These are phyloP conservation scores for Wakefieldia striispora DNA, from an alignment of 768 basidiomycete genomes.

Conservation along the genomic window DNA sequence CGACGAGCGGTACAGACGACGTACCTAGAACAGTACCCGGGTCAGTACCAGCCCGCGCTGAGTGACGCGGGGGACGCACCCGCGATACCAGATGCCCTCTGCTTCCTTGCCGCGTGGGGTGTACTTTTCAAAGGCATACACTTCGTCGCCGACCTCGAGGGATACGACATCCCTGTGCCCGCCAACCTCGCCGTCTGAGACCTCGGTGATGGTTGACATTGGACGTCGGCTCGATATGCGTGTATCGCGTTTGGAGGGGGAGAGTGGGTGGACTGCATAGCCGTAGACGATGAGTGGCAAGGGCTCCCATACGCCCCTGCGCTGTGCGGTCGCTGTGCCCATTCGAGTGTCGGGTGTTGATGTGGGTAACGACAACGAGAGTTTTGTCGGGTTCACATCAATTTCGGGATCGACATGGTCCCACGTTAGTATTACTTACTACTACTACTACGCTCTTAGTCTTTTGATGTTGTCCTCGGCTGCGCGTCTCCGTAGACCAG, in stretches of 20 bases:
- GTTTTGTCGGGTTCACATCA: neutral
- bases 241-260: constrained; percentile 72
- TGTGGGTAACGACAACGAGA: neutral
- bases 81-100: constrained; percentile 89
- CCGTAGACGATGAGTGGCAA: constrained; percentile 82
- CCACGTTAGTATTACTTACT: no score
- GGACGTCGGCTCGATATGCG: constrained; percentile 47
- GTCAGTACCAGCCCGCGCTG: neutral
- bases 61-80: constrained; percentile 52
- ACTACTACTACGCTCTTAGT: no score
- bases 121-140: constrained; percentile 96
- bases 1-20: constrained; percentile 81
- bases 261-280: constrained; percentile 83
- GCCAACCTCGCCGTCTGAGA: constrained; percentile 57
- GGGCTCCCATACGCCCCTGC: constrained; percentile 58
- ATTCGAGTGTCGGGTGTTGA: constrained; percentile 1
- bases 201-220: constrained; percentile 44
- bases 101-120: constrained; percentile 68
- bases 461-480: constrained; percentile 21
- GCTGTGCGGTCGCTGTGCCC: constrained; percentile 26
- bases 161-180: constrained; percentile 75
- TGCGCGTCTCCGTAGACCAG: constrained; percentile 21
- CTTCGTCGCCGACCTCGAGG: constrained; percentile 93
- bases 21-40: constrained; percentile 48
- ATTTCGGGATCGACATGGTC: neutral